phyloP scores from a whole-genome alignment of 306 rosid genomes.

The Canavalia gladiata region DNA sequence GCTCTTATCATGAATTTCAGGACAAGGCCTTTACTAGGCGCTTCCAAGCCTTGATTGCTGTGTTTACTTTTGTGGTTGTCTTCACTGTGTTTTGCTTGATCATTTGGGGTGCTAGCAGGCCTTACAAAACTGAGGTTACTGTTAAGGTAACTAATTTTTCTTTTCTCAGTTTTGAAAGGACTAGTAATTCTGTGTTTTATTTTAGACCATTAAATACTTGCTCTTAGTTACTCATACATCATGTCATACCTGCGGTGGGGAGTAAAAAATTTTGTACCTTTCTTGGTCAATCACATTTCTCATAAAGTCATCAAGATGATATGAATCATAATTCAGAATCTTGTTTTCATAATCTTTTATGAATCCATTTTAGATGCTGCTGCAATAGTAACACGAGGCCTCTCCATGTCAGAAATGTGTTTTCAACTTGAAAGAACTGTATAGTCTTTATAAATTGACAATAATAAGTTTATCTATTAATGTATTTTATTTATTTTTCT shows the following conservation, averaged over 20 bases:
- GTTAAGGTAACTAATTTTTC: slow-evolving; percentile 63
- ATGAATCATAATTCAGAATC: slow-evolving; percentile 16
- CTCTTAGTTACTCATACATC: neutral
- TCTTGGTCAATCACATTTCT: neutral
- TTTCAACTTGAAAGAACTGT: neutral
- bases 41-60: slow-evolving; percentile 71
- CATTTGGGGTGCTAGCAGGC: slow-evolving; percentile 94
- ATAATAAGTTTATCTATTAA: neutral
- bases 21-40: slow-evolving; percentile 72
- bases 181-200: neutral
- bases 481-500: neutral
- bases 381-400: slow-evolving; percentile 9
- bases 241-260: neutral
- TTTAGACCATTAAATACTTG: neutral
- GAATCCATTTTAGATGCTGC: neutral
- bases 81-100: slow-evolving; percentile 86
- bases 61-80: slow-evolving; percentile 67
- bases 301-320: slow-evolving; percentile 3
- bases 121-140: slow-evolving; percentile 71
- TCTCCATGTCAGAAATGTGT: neutral
- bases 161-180: neutral
- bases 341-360: neutral
- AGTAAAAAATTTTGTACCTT: slow-evolving; percentile 3
- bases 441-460: neutral
- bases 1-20: slow-evolving; percentile 71